Evolutionary conservation across 108 stramenopile species (phyloP).

Genomic region (Cyclotella cryptica): DNA sequence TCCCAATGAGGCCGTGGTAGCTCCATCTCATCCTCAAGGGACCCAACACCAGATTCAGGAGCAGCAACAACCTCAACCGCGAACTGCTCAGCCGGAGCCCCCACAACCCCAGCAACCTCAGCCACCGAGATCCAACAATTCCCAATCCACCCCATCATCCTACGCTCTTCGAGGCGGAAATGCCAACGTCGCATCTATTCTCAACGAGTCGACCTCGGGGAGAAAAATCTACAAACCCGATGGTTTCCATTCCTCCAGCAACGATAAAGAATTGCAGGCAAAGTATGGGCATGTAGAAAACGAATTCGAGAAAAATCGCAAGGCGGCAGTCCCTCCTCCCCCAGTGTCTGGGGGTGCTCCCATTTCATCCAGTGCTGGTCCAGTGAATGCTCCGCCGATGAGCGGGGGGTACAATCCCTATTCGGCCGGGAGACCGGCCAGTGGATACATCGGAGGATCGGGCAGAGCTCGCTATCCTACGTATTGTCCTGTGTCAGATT

Average conservation of each 20-base stretch:
- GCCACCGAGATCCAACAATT: slow-evolving; percentile 8
- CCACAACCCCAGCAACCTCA: slow-evolving; percentile 12
- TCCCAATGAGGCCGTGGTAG: background rate
- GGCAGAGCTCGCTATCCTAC: slow-evolving; percentile 45
- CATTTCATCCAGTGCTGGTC: slow-evolving; percentile 16
- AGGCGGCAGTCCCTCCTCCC: slow-evolving; percentile 45
- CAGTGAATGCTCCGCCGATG: background rate
- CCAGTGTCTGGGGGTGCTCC: slow-evolving; percentile 38
- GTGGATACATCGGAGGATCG: slow-evolving; percentile 32
- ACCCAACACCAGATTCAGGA: slow-evolving; percentile 15
- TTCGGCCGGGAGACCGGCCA: slow-evolving; percentile 21
- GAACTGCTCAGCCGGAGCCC: slow-evolving; percentile 11
- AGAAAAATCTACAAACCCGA: slow-evolving; percentile 68
- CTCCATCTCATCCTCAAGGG: slow-evolving; percentile 1
- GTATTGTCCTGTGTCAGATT: slow-evolving; percentile 50
- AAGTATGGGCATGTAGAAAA: slow-evolving; percentile 83
- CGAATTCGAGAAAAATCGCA: slow-evolving; percentile 32
- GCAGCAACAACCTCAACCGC: slow-evolving; percentile 17
- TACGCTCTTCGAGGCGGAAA: slow-evolving; percentile 66
- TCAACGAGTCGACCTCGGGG: slow-evolving; percentile 25
- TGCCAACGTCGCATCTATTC: slow-evolving; percentile 41
- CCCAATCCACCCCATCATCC: slow-evolving; percentile 22
- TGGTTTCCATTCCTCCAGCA: slow-evolving; percentile 90
- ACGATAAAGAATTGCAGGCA: slow-evolving; percentile 77
- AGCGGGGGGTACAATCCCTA: slow-evolving; percentile 45